These are phyloP conservation scores for Entrophospora sp. DNA, from an alignment of 192 early-diverging fungal genomes.

Conservation along the genomic window DNA sequence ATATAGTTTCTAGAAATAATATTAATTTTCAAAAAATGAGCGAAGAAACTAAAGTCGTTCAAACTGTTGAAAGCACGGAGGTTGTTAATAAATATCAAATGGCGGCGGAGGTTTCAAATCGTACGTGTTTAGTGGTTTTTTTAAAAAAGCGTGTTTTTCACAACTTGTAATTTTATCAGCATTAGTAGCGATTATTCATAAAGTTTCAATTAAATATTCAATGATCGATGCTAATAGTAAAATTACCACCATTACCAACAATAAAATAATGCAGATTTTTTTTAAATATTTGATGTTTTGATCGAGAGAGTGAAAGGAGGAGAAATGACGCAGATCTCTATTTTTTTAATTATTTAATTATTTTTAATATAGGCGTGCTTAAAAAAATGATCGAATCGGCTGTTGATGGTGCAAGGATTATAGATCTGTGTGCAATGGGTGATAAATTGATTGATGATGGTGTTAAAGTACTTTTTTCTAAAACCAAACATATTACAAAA, in stretches of 20 bases:
- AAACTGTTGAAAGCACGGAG: slow-evolving; percentile 58
- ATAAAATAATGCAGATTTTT: no score
- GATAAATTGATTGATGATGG: slow-evolving; percentile 75
- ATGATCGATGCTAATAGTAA: no score
- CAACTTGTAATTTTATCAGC: not conserved
- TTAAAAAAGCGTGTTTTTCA: not conserved
- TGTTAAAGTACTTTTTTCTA: slow-evolving; percentile 72
- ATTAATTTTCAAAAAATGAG: slow-evolving; percentile 10
- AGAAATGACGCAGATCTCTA: not conserved
- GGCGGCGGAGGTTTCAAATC: slow-evolving; percentile 82
- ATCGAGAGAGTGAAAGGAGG: not conserved
- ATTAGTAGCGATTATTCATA: no score
- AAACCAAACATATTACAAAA: slow-evolving; percentile 60
- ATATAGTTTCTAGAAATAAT: no score
- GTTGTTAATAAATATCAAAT: slow-evolving; percentile 90
- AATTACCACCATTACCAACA: no score
- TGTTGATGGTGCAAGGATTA: slow-evolving; percentile 72
- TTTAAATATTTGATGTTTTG: no score
- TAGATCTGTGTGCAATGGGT: slow-evolving; percentile 83
- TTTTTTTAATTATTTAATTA: not conserved
- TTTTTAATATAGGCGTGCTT: slow-evolving; percentile 51
- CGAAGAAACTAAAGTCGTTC: slow-evolving; percentile 17
- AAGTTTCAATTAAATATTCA: no score
- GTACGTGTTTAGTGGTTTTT: slow-evolving; percentile 32
- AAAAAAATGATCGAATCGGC: slow-evolving; percentile 55